phyloP scores from a whole-genome alignment of 176 grass and related monocot genomes.

The Musa itinerans region DNA sequence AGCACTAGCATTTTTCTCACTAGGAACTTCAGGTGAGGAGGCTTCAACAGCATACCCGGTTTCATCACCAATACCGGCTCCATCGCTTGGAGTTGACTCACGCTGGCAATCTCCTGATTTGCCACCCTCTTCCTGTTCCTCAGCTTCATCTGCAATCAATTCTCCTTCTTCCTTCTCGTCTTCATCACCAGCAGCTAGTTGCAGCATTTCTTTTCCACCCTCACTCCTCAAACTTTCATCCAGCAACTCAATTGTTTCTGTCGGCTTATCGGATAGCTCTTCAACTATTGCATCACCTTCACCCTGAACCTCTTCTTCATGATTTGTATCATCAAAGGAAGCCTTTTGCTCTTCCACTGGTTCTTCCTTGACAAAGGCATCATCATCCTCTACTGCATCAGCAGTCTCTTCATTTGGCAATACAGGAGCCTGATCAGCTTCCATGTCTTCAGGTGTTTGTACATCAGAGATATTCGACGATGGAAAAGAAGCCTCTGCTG shows the following conservation, averaged over 20 bases:
- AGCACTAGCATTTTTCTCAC: constrained; percentile 32
- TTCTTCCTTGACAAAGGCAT: constrained; percentile 49
- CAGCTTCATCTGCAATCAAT: constrained; percentile 49
- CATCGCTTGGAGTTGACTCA: constrained; percentile 30
- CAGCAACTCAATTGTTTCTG: constrained; percentile 19
- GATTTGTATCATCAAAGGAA: constrained; percentile 26
- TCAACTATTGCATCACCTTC: constrained; percentile 34
- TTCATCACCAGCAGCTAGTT: constrained; percentile 41
- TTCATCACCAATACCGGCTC: constrained; percentile 26
- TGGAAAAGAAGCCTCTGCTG: constrained; percentile 25
- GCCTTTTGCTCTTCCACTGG: constrained; percentile 30
- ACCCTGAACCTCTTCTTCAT: constrained; percentile 43
- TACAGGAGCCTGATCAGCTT: constrained; percentile 41
- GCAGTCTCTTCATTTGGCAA: constrained; percentile 29
- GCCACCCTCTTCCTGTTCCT: constrained; percentile 43
- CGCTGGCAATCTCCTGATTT: constrained; percentile 19
- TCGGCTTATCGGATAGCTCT: constrained; percentile 31
- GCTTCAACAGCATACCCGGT: constrained; percentile 22
- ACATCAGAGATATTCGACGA: constrained; percentile 33
- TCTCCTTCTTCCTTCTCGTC: constrained; percentile 91
- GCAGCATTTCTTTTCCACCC: constrained; percentile 41
- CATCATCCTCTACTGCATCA: constrained; percentile 41
- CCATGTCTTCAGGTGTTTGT: constrained; percentile 55
- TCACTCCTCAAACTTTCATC: constrained; percentile 12
- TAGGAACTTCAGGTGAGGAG: constrained; percentile 25